Conservation (phyloP, 768 basidiomycete species). For the Termitomyces sp. region DNA sequence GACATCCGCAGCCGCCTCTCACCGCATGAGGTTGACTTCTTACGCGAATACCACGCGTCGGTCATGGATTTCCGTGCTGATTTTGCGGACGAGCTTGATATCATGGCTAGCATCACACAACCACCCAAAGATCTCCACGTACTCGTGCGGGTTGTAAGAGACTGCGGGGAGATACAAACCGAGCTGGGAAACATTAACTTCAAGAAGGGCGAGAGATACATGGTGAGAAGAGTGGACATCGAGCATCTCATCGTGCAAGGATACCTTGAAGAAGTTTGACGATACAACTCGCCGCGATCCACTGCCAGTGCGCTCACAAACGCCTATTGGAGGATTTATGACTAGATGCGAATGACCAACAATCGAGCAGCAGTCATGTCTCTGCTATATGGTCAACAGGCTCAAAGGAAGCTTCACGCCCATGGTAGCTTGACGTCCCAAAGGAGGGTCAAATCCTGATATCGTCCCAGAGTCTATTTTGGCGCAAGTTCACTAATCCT, state of each 20-base stretch:
- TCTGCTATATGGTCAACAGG: not conserved
- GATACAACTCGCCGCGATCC: not conserved
- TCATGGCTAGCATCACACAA: conserved; percentile 73
- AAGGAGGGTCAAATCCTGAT: not conserved
- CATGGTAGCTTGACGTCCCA: not conserved
- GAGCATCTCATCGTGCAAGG: conserved; percentile 94
- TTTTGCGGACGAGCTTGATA: conserved; percentile 82
- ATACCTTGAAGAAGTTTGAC: conserved; percentile 78
- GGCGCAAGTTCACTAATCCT: not conserved
- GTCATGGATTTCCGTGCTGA: conserved; percentile 82
- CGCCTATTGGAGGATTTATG: not conserved
- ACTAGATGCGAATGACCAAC: not conserved
- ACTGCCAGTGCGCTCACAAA: not conserved
- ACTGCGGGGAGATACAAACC: conserved; percentile 90
- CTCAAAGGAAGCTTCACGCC: not conserved
- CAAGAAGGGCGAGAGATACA: conserved; percentile 82
- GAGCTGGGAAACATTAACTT: conserved; percentile 91
- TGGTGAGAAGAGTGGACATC: conserved; percentile 83
- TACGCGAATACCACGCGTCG: conserved; percentile 66
- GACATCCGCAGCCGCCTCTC: conserved; percentile 71
- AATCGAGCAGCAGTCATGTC: too few species aligned
- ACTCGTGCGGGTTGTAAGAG: conserved; percentile 77
- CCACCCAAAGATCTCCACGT: conserved; percentile 91
- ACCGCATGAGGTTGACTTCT: conserved; percentile 57
- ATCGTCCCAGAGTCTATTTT: not conserved